These are phyloP conservation scores for Komagataella populi DNA, from an alignment of 805 yeast species.

Conservation along the genomic window DNA sequence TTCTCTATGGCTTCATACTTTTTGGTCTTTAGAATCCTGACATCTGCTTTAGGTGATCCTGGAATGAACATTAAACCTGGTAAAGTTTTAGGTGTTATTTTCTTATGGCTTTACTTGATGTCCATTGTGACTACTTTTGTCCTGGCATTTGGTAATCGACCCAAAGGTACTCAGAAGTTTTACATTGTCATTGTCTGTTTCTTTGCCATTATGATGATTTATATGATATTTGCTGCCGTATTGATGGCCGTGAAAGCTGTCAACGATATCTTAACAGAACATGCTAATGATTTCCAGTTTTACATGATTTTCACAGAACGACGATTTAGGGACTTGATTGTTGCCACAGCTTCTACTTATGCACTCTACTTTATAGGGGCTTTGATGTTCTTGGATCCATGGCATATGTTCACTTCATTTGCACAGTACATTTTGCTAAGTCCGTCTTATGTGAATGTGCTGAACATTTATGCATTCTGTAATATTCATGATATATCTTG, in stretches of 20 bases:
- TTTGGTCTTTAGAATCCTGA: constrained; percentile 77
- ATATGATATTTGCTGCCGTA: constrained; percentile 80
- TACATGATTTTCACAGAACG: constrained; percentile 43
- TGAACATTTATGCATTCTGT: constrained; percentile 91
- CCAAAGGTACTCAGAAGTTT: constrained; percentile 75
- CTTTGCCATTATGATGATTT: constrained; percentile 81
- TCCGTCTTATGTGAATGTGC: constrained; percentile 83
- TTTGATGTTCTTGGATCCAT: constrained; percentile 74
- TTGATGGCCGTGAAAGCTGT: constrained; percentile 59
- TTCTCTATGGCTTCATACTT: constrained; percentile 85
- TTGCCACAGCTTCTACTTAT: constrained; percentile 81
- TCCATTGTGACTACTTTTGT: constrained; percentile 79
- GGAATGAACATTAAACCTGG: constrained; percentile 61
- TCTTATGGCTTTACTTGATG: constrained; percentile 76
- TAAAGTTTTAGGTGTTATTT: constrained; percentile 58
- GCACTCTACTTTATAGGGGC: constrained; percentile 70
- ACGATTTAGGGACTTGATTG: constrained; percentile 73
- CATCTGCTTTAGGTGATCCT: constrained; percentile 57
- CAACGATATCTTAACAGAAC: constrained; percentile 21
- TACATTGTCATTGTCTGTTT: constrained; percentile 63
- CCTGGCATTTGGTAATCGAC: constrained; percentile 86
- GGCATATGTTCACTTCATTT: constrained; percentile 85
- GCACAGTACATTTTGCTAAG: constrained; percentile 70
- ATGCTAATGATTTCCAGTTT: constrained; percentile 25
- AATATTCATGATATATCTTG: constrained; percentile 93